Conservation (phyloP, 1,284 basidiomycete species). For the Sphaerobolus stellatus region DNA sequence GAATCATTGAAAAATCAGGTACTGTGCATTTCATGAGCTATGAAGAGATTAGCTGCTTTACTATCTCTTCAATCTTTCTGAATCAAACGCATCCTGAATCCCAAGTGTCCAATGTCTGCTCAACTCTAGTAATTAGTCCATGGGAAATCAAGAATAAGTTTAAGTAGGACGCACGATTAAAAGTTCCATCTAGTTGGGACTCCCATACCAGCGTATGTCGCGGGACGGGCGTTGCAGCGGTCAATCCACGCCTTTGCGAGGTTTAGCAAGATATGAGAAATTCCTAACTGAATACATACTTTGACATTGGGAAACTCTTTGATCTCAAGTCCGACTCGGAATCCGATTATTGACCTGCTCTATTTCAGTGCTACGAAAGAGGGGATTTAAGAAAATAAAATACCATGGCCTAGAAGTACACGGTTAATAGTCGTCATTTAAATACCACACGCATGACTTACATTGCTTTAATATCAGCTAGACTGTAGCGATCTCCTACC, state of each 20-base stretch:
- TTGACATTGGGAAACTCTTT: conserved; percentile 4
- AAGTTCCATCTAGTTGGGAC: conserved; percentile 1
- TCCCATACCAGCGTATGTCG: conserved; percentile 7
- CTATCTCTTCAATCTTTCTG: too few species aligned
- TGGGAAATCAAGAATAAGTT: too few species aligned
- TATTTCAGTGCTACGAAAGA: background rate
- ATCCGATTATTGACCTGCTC: background rate
- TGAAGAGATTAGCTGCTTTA: too few species aligned
- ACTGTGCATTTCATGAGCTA: too few species aligned
- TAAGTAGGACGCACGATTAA: conserved; percentile 1
- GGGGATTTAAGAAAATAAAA: too few species aligned
- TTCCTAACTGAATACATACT: background rate
- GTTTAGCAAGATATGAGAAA: background rate
- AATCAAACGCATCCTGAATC: too few species aligned
- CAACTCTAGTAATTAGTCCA: too few species aligned
- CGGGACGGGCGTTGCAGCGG: background rate
- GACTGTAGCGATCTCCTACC: conserved; percentile 6
- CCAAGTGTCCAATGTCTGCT: too few species aligned
- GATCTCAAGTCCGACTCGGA: background rate
- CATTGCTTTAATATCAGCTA: conserved; percentile 11
- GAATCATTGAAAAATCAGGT: too few species aligned
- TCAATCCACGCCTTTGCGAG: conserved; percentile 1
- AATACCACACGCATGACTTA: background rate
- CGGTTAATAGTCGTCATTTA: background rate
- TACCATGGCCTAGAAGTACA: conserved; percentile 3